These are phyloP conservation scores for Paecilomyces sp. DNA, from an alignment of 2,329 filamentous ascomycete species.

Conservation along the genomic window DNA sequence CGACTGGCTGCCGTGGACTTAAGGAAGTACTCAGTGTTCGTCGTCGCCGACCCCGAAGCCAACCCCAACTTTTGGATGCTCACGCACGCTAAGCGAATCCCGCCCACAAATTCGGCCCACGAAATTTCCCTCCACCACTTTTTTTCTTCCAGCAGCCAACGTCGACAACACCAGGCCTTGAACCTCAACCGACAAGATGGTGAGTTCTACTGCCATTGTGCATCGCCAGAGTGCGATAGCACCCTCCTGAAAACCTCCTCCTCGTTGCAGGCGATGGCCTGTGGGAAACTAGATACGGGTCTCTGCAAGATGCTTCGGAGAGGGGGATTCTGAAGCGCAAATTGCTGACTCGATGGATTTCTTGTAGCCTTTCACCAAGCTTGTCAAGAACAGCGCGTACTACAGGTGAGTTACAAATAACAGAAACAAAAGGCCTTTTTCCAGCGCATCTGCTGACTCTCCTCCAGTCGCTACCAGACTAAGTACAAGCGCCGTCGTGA, in stretches of 20 bases:
- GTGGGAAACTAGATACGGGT: conserved; percentile 47
- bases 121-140: conserved; percentile 20
- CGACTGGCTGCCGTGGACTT: no score
- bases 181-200: conserved; percentile 36
- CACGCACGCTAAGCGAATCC: conserved; percentile 34
- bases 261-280: conserved; percentile 7
- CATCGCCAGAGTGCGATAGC: conserved; percentile 15
- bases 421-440: conserved; percentile 2
- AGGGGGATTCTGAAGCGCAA: conserved; percentile 82
- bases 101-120: conserved; percentile 33
- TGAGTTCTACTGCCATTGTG: conserved; percentile 28
- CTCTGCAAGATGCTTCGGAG: conserved; percentile 99
- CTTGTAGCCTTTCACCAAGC: conserved; percentile 78
- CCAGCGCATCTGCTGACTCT: conserved; percentile 10
- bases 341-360: conserved; percentile 92
- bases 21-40: no score
- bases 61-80: conserved; percentile 21
- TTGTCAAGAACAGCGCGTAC: conserved; percentile 97
- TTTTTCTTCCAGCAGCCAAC: conserved; percentile 22
- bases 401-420: conserved; percentile 66
- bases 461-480: conserved; percentile 86
- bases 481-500: conserved; percentile 97
- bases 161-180: conserved; percentile 26
- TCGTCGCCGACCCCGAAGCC: conserved; percentile 34
- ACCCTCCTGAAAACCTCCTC: conserved; percentile 8